These are phyloP conservation scores for Chalciporus sp. DNA, from an alignment of 1,284 basidiomycete species.

Conservation along the genomic window DNA sequence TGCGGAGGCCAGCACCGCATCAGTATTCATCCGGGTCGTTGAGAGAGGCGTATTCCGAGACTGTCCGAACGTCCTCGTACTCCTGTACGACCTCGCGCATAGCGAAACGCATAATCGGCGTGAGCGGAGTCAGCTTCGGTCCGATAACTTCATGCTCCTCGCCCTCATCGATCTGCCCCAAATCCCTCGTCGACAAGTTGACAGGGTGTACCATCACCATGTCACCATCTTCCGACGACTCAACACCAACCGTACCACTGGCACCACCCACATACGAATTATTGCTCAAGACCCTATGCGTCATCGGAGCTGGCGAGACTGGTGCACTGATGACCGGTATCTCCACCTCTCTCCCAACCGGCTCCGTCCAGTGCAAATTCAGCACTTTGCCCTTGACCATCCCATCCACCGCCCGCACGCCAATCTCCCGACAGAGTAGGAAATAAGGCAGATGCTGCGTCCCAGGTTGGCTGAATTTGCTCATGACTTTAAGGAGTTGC, in stretches of 20 bases:
- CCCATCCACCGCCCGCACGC: slow-evolving; percentile 76
- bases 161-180: slow-evolving; percentile 39
- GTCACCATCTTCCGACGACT: slow-evolving; percentile 46
- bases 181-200: slow-evolving; percentile 36
- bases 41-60: slow-evolving; percentile 72
- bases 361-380: slow-evolving; percentile 76
- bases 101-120: slow-evolving; percentile 77
- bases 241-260: slow-evolving; percentile 38
- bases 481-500: slow-evolving; percentile 76
- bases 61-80: slow-evolving; percentile 71
- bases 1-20: slow-evolving; percentile 18
- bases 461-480: slow-evolving; percentile 62
- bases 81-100: slow-evolving; percentile 80
- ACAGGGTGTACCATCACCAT: slow-evolving; percentile 45
- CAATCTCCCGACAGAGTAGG: slow-evolving; percentile 74
- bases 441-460: slow-evolving; percentile 72
- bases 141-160: slow-evolving; percentile 57
- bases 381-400: slow-evolving; percentile 76
- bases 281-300: slow-evolving; percentile 33
- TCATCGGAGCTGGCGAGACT: slow-evolving; percentile 29
- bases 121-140: slow-evolving; percentile 70
- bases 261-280: slow-evolving; percentile 31
- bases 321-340: slow-evolving; percentile 28
- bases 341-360: slow-evolving; percentile 48
- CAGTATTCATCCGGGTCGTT: slow-evolving; percentile 73